Base-by-base conservation (phyloP, 768 basidiomycete species). In the Clavaria fumosa region DNA sequence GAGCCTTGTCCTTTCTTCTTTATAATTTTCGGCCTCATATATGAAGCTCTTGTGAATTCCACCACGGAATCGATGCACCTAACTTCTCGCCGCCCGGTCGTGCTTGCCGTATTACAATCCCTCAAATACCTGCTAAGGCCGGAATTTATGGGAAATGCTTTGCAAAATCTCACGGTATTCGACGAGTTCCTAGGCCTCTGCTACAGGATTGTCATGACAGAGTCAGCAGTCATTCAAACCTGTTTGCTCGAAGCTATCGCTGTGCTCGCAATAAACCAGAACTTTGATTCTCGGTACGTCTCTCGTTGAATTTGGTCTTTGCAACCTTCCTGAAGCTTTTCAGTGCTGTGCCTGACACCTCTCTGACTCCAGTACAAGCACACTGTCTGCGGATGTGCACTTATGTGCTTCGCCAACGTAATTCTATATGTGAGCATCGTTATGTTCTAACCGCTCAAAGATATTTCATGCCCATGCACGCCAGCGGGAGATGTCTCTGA, bases 21-120 rank as follows among this genome's bases (percentile, higher is more conserved):
- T 58, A 69, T 85, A 7, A 52, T 95, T 4, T 96, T 93, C 51
- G 91, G 93, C 7, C 70, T 97, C n/a, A 77, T 93, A 1, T 99
- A 82, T 47, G 93, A 97, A 52, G 77, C 84, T 0, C 60, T 96
- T 5, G 72, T 72, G 0, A 64, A 70, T 0, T 69, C 80, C 3
- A 72, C 78, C 2, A 58, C 75, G 0, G 72, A 84, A 38, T 62
- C 72, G 0, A 66, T 69, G 4, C 54, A 62, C 2, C 45, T 57
- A 0, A 53, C 60, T 4, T 51, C 62, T 7, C 68, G 67, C 4
- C 60, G 65, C 34, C 56, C 60, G 1, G 60, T 72, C 5, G 60
- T 75, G 7, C 53, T 72, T 2, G 72, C 84, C 5, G 69, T 75
- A 3, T 66, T 95, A 7, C 72, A 76, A 50, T 76, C 86, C 0